These are phyloP conservation scores for Tausonia pullulans DNA, from an alignment of 1,284 basidiomycete species.

Conservation along the genomic window DNA sequence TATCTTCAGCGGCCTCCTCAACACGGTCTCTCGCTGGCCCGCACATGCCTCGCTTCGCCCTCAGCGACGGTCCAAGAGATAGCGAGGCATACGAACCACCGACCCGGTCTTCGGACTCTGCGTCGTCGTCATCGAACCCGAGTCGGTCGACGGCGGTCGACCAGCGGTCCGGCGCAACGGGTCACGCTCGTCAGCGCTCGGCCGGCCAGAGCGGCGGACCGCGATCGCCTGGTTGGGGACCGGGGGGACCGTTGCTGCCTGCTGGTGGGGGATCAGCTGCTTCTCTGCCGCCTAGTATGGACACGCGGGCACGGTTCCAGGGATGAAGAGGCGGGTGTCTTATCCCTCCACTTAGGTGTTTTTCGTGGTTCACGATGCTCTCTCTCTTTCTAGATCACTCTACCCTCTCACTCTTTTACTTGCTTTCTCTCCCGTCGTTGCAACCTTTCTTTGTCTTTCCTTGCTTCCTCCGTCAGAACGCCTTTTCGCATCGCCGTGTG, in stretches of 20 bases:
- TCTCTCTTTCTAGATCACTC: background rate
- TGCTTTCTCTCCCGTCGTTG: background rate
- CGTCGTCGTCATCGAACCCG: constrained; percentile 8
- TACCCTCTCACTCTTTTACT: background rate
- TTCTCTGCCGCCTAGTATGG: background rate
- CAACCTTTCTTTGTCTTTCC: background rate
- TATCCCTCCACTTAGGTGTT: background rate
- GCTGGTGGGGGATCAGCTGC: background rate
- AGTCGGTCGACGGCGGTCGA: constrained; percentile 22
- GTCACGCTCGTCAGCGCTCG: constrained; percentile 30
- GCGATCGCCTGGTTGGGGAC: constrained; percentile 1
- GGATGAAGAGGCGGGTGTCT: background rate
- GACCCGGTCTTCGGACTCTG: background rate
- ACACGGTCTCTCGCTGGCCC: background rate
- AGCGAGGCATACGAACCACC: background rate
- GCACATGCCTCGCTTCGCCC: constrained; percentile 8
- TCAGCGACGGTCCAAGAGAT: constrained; percentile 6
- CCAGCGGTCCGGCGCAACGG: constrained; percentile 19
- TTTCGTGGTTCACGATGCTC: constrained; percentile 8
- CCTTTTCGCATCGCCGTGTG: too few species aligned
- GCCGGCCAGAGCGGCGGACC: constrained; percentile 20
- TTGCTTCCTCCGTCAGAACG: background rate
- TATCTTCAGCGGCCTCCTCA: background rate
- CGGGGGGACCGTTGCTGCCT: constrained; percentile 9
- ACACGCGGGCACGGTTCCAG: background rate